Conservation (phyloP, 2,329 filamentous ascomycete species). For the Xylaria hypoxylon region DNA sequence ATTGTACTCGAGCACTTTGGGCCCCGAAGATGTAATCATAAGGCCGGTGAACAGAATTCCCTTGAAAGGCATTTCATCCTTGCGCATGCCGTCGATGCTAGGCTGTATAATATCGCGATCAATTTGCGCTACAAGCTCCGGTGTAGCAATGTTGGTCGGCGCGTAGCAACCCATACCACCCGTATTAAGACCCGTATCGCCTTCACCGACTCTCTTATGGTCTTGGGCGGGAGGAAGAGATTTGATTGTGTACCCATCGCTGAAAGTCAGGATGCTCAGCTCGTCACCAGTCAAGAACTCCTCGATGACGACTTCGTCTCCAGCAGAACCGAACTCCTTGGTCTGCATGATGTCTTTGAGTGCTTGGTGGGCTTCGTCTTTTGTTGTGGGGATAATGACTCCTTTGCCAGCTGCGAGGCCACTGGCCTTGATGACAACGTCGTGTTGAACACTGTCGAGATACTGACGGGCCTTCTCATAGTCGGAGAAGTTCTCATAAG, state of each 20-base stretch:
- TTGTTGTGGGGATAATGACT: slow-evolving; percentile 86
- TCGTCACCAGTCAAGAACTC: slow-evolving; percentile 94
- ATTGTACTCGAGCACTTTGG: slow-evolving; percentile 82
- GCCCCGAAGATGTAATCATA: slow-evolving; percentile 80
- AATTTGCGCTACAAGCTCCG: slow-evolving; percentile 80
- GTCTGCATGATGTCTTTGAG: slow-evolving; percentile 92
- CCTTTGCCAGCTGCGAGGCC: slow-evolving; percentile 95
- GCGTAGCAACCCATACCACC: slow-evolving; percentile 99
- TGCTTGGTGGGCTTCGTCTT: slow-evolving; percentile 83
- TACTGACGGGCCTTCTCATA: slow-evolving; percentile 80
- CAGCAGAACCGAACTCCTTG: slow-evolving; percentile 86
- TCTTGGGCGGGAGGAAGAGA: slow-evolving; percentile 93
- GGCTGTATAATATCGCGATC: slow-evolving; percentile 87
- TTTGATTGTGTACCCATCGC: slow-evolving; percentile 85
- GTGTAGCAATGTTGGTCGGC: slow-evolving; percentile 82
- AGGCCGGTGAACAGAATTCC: slow-evolving; percentile 86
- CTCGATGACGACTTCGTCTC: slow-evolving; percentile 93
- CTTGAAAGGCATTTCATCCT: slow-evolving; percentile 78
- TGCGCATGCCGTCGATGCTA: slow-evolving; percentile 87
- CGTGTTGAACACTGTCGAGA: slow-evolving; percentile 75
- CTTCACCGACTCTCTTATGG: slow-evolving; percentile 94
- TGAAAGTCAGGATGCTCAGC: slow-evolving; percentile 90
- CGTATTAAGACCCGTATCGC: slow-evolving; percentile 91
- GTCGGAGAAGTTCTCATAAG: slow-evolving; percentile 87
- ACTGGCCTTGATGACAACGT: slow-evolving; percentile 92